These are phyloP conservation scores for Styphnolobium japonicum DNA, from an alignment of 306 rosid species.

Conservation along the genomic window DNA sequence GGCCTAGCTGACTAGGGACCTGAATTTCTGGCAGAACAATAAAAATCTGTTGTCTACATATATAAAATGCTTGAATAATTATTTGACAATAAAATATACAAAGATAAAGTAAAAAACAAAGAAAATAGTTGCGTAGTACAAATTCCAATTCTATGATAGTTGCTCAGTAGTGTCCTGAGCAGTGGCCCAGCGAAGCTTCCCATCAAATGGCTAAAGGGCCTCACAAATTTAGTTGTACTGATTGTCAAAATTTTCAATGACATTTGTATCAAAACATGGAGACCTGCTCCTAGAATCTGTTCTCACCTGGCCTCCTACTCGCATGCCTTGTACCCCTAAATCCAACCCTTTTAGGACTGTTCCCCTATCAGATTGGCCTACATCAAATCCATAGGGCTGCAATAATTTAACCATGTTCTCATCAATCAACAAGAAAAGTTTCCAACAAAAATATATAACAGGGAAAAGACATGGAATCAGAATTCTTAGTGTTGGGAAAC, in stretches of 20 bases:
- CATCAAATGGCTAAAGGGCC: background rate
- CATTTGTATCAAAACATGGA: constrained; percentile 6
- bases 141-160: constrained; percentile 8
- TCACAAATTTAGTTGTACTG: background rate
- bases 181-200: constrained; percentile 3
- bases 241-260: background rate
- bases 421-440: constrained; percentile 13
- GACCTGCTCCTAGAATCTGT: background rate
- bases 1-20: background rate
- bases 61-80: background rate
- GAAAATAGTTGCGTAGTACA: background rate
- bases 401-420: constrained; percentile 36
- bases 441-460: background rate
- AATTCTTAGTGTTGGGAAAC: background rate
- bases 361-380: constrained; percentile 89
- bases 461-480: constrained; percentile 1
- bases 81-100: background rate
- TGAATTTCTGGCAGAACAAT: background rate
- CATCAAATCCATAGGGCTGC: constrained; percentile 98
- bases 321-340: constrained; percentile 90
- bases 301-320: constrained; percentile 94
- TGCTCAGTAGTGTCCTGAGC: background rate
- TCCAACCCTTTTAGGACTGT: constrained; percentile 87
- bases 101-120: constrained; percentile 1
- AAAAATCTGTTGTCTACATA: background rate